Percentiles rank a stretch among this genome's conserved stretches.
phyloP scores from a whole-genome alignment of 805 yeast species.

The Wickerhamiella bombiphila region DNA sequence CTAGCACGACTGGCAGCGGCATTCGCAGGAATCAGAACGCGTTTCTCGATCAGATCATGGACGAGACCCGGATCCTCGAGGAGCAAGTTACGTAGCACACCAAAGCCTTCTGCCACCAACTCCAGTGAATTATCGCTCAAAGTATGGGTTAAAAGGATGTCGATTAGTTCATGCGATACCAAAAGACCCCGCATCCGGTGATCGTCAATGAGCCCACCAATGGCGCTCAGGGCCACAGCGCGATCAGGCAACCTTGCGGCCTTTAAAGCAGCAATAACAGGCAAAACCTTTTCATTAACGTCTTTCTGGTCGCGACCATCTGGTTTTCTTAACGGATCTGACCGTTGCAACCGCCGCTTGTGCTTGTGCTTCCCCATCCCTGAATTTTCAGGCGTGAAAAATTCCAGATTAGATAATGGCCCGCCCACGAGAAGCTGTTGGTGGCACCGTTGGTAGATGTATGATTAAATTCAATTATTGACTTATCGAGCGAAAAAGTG shows the following conservation, averaged over 20 bases:
- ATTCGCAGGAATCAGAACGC: neutral
- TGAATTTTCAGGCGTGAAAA: too few species aligned
- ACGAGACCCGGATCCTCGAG: slow-evolving; percentile 79
- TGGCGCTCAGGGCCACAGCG: slow-evolving; percentile 60
- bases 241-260: slow-evolving; percentile 57
- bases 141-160: slow-evolving; percentile 45
- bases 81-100: slow-evolving; percentile 63
- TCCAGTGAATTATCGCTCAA: slow-evolving; percentile 58
- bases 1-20: slow-evolving; percentile 2
- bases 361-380: slow-evolving; percentile 10
- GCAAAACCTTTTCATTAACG: slow-evolving; percentile 35
- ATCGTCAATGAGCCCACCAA: slow-evolving; percentile 60
- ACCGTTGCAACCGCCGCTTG: slow-evolving; percentile 30
- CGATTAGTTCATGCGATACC: slow-evolving; percentile 57
- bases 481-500: too few species aligned
- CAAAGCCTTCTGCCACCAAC: slow-evolving; percentile 65
- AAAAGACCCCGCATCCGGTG: slow-evolving; percentile 43
- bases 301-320: slow-evolving; percentile 1
- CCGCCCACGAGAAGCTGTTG: too few species aligned
- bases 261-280: slow-evolving; percentile 50
- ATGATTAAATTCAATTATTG: neutral
- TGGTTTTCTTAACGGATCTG: slow-evolving; percentile 29
- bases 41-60: slow-evolving; percentile 52
- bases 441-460: too few species aligned
- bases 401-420: too few species aligned